Conservation (phyloP, 345 rosid genomes). For the Eucalyptus pauciflora region DNA sequence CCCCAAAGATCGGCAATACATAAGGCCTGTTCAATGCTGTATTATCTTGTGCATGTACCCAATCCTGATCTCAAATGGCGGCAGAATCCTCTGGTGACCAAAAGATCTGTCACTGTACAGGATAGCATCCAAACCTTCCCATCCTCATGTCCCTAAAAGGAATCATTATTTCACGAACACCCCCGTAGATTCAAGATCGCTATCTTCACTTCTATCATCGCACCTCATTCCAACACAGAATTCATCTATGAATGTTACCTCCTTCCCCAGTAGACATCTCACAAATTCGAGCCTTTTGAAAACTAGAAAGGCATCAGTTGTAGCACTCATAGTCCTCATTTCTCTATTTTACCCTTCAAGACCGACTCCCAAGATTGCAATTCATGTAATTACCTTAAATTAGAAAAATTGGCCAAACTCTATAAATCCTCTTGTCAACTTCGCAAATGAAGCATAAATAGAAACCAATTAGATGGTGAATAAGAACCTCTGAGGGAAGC, state of each 20-base stretch:
- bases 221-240: neutral
- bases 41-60: neutral
- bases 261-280: neutral
- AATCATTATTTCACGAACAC: neutral
- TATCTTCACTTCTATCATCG: neutral
- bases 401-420: neutral
- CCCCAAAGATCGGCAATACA: neutral
- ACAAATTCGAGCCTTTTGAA: neutral
- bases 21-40: neutral
- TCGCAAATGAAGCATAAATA: neutral
- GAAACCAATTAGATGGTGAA: neutral
- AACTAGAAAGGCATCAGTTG: neutral
- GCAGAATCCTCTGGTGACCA: neutral
- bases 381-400: neutral
- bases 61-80: neutral
- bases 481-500: neutral
- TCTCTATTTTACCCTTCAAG: neutral
- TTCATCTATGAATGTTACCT: neutral
- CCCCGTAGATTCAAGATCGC: neutral
- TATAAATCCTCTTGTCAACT: neutral
- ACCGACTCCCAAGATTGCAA: neutral
- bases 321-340: neutral
- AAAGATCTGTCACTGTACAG: neutral
- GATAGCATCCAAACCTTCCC: neutral
- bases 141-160: neutral